Base-by-base conservation (phyloP, 2,329 filamentous ascomycete genomes). In the Claviceps maximensis region DNA sequence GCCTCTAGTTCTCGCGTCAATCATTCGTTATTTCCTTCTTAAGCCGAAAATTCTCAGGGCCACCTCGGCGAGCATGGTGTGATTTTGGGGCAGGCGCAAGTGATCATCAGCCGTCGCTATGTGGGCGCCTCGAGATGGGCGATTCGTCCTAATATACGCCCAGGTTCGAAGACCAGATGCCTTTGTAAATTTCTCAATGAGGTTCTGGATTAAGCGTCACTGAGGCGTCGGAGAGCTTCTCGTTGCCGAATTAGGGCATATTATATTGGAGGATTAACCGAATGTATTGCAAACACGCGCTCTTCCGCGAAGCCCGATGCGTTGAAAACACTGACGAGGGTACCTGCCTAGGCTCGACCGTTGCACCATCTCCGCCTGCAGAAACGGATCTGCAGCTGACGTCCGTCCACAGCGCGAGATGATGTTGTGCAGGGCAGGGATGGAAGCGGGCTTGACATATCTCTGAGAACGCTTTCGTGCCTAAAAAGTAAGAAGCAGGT, bases 301-400 rank as follows among this genome's bases (percentile, higher is more conserved):
- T 47, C 25, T 47, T 38, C 29, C 50, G 44, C 19, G n/a, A 38
- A 51, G 44, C 23, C 42, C 17, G 31, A 47, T n/a, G 31, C 23
- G 23, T 47, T 25, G 42, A 13, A 8, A 36, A 3, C 23, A 7
- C 12, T 46, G 42, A 19, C 42, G 31, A 51, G 12, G 21, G 17
- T 25, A 48, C 46, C 19, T 48, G 46, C 8, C 19, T 36, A 29
- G 42, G 41, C 50, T 38, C 42, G 12, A 19, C 5, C 7, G 50
- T 51, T 27, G 42, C 50, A 51, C 50, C 31, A 51, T 51, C 42
- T 47, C 50, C 41, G 50, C 50, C 41, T 51, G 42, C 50, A 51
- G 50, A 46, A 51, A 33, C 50, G 21, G 50, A 51, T 51, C 31
- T 47, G 44, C 42, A 47, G 50, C n/a, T 46, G 50, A 19, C 7